These are phyloP conservation scores for Irpex rosettiformis DNA, from an alignment of 1,284 basidiomycete species.

Conservation along the genomic window DNA sequence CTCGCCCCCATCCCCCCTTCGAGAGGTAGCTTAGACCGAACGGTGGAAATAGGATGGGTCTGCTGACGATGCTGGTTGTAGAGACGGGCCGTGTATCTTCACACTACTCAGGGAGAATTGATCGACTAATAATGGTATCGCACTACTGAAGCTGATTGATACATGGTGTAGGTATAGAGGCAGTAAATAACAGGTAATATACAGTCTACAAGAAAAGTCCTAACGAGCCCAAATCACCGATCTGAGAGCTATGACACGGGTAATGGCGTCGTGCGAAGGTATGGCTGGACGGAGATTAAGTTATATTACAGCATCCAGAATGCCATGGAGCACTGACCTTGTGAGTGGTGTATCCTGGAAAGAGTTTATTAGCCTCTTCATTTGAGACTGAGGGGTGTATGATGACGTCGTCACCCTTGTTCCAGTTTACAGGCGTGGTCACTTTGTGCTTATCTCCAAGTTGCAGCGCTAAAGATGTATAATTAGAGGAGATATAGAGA, in stretches of 20 bases:
- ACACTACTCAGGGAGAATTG: not conserved
- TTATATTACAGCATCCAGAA: not conserved
- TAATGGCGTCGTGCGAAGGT: conserved; percentile 15
- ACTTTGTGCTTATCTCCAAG: conserved; percentile 87
- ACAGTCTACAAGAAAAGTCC: not conserved
- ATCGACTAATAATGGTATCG: not conserved
- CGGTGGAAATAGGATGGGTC: not conserved
- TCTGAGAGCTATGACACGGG: not conserved
- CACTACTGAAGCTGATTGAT: not conserved
- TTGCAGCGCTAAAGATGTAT: conserved; percentile 81
- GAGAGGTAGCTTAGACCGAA: not conserved
- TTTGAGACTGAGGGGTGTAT: conserved; percentile 84
- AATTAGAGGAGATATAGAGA: too few species aligned
- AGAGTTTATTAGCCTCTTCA: conserved; percentile 85
- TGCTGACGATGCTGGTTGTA: not conserved
- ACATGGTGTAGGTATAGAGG: not conserved
- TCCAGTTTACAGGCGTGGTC: conserved; percentile 92
- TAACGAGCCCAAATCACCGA: not conserved
- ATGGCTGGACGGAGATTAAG: conserved; percentile 5
- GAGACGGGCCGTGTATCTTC: not conserved
- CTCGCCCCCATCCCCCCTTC: too few species aligned
- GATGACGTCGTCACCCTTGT: conserved; percentile 90
- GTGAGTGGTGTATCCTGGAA: conserved; percentile 72
- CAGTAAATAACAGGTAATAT: not conserved
- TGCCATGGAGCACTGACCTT: conserved; percentile 41